These are phyloP conservation scores for Gastrolobium bilobum DNA, from an alignment of 306 rosid species.

Conservation along the genomic window DNA sequence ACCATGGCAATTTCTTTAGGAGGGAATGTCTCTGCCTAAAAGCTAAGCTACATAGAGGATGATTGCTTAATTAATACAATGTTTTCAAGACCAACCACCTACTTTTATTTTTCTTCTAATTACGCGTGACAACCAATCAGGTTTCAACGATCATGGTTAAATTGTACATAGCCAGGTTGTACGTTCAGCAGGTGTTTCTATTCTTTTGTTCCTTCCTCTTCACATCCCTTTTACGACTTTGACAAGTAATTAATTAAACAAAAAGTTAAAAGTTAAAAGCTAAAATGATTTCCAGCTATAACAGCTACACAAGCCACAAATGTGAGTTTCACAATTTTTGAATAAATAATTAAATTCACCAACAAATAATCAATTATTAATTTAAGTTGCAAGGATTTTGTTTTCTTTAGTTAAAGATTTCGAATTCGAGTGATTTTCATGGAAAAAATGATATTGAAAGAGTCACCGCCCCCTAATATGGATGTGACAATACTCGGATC, in stretches of 20 bases:
- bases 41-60: background rate
- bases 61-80: conserved; percentile 2
- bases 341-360: too few species aligned
- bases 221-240: conserved; percentile 28
- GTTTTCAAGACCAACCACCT: conserved; percentile 8
- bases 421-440: too few species aligned
- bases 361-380: too few species aligned
- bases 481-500: too few species aligned
- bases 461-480: too few species aligned
- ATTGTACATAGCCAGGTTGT: conserved; percentile 6
- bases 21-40: conserved; percentile 5
- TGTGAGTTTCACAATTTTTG: background rate
- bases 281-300: background rate
- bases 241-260: conserved; percentile 5
- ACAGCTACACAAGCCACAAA: background rate
- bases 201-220: background rate
- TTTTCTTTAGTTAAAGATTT: too few species aligned
- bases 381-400: too few species aligned
- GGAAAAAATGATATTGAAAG: too few species aligned
- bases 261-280: background rate
- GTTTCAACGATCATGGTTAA: background rate
- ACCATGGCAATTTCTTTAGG: background rate
- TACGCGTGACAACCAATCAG: background rate
- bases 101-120: conserved; percentile 26
- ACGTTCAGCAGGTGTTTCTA: conserved; percentile 9